Evolutionary conservation across 768 basidiomycete species (phyloP).

Genomic region (Serendipita sp.): DNA sequence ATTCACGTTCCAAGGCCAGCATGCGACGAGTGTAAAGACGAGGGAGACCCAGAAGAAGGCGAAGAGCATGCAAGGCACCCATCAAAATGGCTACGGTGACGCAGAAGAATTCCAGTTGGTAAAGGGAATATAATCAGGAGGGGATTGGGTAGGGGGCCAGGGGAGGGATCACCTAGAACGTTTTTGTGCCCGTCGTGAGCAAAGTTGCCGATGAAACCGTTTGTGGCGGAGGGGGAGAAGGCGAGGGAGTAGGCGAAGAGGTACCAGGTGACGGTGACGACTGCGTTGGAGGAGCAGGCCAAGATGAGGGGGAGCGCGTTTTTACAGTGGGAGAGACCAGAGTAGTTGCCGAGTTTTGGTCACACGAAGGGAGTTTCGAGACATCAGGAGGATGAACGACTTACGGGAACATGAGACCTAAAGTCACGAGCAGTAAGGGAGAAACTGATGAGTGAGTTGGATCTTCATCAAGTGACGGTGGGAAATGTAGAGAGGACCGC

Average conservation of each 20-base stretch:
- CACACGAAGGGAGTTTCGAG: neutral
- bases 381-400: conserved; percentile 9
- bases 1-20: conserved; percentile 65
- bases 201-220: conserved; percentile 68
- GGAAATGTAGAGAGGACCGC: conserved; percentile 34
- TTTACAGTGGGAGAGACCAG: conserved; percentile 47
- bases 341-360: neutral
- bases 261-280: conserved; percentile 70
- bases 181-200: conserved; percentile 58
- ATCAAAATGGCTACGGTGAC: conserved; percentile 64
- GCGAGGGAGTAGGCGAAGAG: conserved; percentile 74
- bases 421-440: conserved; percentile 49
- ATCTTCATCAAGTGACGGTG: neutral
- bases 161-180: conserved; percentile 56
- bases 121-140: conserved; percentile 68
- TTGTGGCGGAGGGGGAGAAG: conserved; percentile 61
- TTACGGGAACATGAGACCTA: conserved; percentile 34
- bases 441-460: neutral
- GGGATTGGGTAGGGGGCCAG: conserved; percentile 68
- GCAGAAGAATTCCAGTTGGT: conserved; percentile 75
- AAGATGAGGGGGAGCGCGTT: conserved; percentile 58
- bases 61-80: conserved; percentile 71
- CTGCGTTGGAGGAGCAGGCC: conserved; percentile 55
- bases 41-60: conserved; percentile 74
- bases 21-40: conserved; percentile 77